These are phyloP conservation scores for Leccinum barrowsii DNA, from an alignment of 768 basidiomycete species.

Conservation along the genomic window DNA sequence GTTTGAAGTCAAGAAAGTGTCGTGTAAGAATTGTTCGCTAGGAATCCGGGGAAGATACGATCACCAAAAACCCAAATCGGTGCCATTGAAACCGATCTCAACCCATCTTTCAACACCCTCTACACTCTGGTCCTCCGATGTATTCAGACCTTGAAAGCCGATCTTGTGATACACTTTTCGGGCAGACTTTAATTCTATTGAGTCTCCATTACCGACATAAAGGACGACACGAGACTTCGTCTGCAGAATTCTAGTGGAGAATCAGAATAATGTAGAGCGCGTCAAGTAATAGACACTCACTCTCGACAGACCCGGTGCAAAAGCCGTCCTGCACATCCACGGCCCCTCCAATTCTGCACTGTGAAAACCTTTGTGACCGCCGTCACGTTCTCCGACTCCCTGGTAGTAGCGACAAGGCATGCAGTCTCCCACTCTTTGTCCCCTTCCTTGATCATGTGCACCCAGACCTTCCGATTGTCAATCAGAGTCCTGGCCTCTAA, in stretches of 20 bases:
- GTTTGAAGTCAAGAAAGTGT: background rate
- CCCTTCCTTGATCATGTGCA: conserved; percentile 43
- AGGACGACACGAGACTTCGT: conserved; percentile 52
- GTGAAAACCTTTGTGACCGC: conserved; percentile 76
- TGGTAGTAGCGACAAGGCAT: conserved; percentile 65
- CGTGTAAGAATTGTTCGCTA: too few relatives aligned
- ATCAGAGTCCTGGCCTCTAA: conserved; percentile 53
- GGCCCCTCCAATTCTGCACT: conserved; percentile 44
- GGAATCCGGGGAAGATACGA: background rate
- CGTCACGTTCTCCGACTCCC: conserved; percentile 53
- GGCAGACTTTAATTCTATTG: conserved; percentile 37
- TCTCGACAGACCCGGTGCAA: conserved; percentile 53
- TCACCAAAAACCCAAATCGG: conserved; percentile 66
- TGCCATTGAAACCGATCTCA: conserved; percentile 58
- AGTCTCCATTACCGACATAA: conserved; percentile 62
- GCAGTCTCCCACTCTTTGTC: conserved; percentile 41
- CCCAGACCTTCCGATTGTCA: conserved; percentile 50
- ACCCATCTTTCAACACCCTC: conserved; percentile 54
- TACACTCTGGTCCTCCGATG: conserved; percentile 24
- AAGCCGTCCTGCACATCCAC: conserved; percentile 59
- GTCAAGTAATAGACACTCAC: conserved; percentile 33
- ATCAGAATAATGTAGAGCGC: conserved; percentile 4
- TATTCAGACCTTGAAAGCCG: conserved; percentile 58
- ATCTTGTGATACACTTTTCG: conserved; percentile 58
- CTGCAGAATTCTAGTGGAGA: conserved; percentile 29